Percentiles rank a stretch among this genome's conserved stretches.
Conservation (phyloP, 148 eudicot species). For the Camellia sinensis region DNA sequence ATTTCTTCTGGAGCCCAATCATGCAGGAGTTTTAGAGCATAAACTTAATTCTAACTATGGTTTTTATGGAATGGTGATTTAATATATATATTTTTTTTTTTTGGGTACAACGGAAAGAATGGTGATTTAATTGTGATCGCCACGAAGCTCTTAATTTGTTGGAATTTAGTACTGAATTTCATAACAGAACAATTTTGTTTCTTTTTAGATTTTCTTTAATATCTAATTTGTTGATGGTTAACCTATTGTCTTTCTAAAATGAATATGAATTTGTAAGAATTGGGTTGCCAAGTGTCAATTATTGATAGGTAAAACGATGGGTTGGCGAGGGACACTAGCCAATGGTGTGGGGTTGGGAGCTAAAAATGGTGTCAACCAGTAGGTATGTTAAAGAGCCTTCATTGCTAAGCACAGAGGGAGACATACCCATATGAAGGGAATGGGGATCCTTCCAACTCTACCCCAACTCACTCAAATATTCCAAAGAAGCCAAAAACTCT, state of each 20-base stretch:
- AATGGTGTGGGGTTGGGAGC: neutral
- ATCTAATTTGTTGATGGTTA: neutral
- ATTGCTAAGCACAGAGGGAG: neutral
- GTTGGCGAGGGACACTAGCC: constrained; percentile 1
- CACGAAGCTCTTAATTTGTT: too few species aligned
- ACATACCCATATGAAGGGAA: constrained; percentile 1
- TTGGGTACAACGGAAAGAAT: too few species aligned
- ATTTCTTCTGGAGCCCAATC: too few species aligned
- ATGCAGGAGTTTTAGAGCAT: too few species aligned
- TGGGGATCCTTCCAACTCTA: neutral
- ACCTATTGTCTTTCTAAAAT: neutral
- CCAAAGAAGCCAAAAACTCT: too few species aligned
- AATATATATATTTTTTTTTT: too few species aligned
- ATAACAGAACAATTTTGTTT: too few species aligned
- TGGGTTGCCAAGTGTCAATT: neutral
- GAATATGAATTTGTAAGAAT: neutral
- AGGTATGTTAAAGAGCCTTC: neutral
- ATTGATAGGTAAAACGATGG: neutral
- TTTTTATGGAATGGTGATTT: too few species aligned
- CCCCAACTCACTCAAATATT: neutral
- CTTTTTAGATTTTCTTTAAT: too few species aligned
- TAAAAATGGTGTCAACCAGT: neutral
- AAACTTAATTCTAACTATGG: too few species aligned
- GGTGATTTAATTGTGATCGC: too few species aligned
- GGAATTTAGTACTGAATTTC: too few species aligned